Evolutionary conservation across 768 basidiomycete species (phyloP), one percentile per base, ranked within the genome.

Genomic region (Chalciporus chontae): DNA sequence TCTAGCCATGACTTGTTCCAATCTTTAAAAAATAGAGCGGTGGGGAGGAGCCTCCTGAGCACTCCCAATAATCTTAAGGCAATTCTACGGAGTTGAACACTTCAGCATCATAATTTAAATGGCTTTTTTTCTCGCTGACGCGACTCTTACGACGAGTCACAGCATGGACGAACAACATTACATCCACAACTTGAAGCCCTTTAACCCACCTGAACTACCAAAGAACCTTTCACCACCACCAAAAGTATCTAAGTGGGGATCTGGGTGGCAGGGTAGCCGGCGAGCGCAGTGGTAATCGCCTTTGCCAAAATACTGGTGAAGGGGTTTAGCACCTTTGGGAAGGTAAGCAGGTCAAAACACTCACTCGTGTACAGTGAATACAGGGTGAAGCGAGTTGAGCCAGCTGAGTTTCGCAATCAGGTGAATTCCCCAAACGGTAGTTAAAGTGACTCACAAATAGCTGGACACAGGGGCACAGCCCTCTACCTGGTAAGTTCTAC

Each of bases 311-410:
- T 64, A 51, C 80, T 81, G 52, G n/a, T 36, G 19, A 44, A 43
- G 41, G 10, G 14, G 9, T 8, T 61, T 13, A 50, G 45, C 11
- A 43, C 38, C 23, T 39, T 8, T 23, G 15, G 15, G 7, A 9
- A 17, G 2, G 4, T 19, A n/a, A 40, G 38, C 9, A 31, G 19
- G 11, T 11, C 32, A 36, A 54, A 23, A 15, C 29, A 66, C 77
- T 56, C 57, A 83, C 83, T 79, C 71, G 57, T 84, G 83, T 48
- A 85, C 74, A 19, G 80, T 80, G 56, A 81, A 85, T 17, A 84
- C 56, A 23, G 81, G 83, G 60, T 84, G 82, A 36, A 85, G 66
- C 3, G 71, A 61, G 60, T 84, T 83, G 41, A 84, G 59, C 82
- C 82, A 84, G 68, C 81, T 83, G 50, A 14, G 37, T 17, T 1